Base-by-base conservation (phyloP, 805 yeast species). In the Wickerhamiella slavikovae region DNA sequence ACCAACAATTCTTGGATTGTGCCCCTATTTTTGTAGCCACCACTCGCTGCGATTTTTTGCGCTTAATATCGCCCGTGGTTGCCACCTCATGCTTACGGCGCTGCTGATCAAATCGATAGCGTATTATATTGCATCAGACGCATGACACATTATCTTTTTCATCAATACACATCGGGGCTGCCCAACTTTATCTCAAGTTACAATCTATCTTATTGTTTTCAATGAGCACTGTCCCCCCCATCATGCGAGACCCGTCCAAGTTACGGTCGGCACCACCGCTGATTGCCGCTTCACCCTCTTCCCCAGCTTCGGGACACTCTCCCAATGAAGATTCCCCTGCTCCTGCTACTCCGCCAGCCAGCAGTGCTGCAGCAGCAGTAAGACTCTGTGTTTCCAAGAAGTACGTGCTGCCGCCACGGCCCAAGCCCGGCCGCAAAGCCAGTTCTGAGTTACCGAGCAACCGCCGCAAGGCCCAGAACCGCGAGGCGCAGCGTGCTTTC, bases 321-420 rank as follows among this genome's bases (percentile, higher is more conserved):
- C 27, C 28, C 22, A 22, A 22, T 10, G 22, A 13, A 8, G 21
- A 17, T 16, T 17, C 28, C n/a, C n/a, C n/a, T n/a, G n/a, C n/a
- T n/a, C n/a, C n/a, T n/a, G n/a, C n/a, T 18, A 10, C 6, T 7
- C 21, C 21, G 21, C 10, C 21, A 6, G 9, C 21, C 21, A 18
- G 9, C 21, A 18, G 21, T 18, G 6, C 21, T 18, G 29, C 10
- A n/a, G 29, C 24, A 22, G 28, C 24, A 9, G 33, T 37, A 12
- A 33, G 40, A 32, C 49, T 53, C 12, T 41, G 45, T 17, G 71
- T 85, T 1, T 72, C 82, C 29, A 73, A 73, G 44, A 71, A 68
- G 44, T 79, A 89, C 83, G 82, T 74, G 5, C 54, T 76, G 18
- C 92, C 91, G 3, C 91, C 91, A 8, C 58, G 89, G 38, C 89